Conservation (phyloP, 768 basidiomycete species). For the Podaxis sp. region DNA sequence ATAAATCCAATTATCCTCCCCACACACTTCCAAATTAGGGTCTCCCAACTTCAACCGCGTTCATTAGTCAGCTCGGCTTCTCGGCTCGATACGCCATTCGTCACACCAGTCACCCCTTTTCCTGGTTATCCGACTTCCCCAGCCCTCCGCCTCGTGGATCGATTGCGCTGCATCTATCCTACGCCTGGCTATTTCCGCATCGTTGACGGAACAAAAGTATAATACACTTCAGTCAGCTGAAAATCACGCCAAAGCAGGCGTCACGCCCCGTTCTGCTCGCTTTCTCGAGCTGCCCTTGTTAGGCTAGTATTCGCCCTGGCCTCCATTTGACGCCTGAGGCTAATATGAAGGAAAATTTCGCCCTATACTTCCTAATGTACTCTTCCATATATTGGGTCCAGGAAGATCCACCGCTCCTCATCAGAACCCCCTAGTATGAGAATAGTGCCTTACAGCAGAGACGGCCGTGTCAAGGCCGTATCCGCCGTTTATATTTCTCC, state of each 20-base stretch:
- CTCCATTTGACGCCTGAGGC: slow-evolving; percentile 3
- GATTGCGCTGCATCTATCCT: background rate
- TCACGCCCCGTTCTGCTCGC: background rate
- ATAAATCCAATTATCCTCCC: background rate
- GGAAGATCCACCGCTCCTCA: background rate
- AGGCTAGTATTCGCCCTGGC: background rate
- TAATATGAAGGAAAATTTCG: background rate
- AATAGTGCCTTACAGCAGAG: background rate
- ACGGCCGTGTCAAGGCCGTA: background rate
- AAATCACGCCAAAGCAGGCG: background rate
- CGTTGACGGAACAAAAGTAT: background rate
- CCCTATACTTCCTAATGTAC: background rate
- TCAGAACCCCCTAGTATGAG: background rate
- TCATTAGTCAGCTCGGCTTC: slow-evolving; percentile 12
- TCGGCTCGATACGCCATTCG: background rate
- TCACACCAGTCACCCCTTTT: background rate
- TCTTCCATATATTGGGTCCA: background rate
- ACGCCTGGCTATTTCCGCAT: background rate
- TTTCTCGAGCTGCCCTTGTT: background rate
- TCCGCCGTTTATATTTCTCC: background rate
- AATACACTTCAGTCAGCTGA: background rate
- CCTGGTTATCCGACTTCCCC: background rate
- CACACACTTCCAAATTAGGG: background rate
- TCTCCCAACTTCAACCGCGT: slow-evolving; percentile 13
- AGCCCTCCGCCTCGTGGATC: slow-evolving; percentile 1